phyloP scores from a whole-genome alignment of 306 rosid genomes.

The Begonia fuchsioides region DNA sequence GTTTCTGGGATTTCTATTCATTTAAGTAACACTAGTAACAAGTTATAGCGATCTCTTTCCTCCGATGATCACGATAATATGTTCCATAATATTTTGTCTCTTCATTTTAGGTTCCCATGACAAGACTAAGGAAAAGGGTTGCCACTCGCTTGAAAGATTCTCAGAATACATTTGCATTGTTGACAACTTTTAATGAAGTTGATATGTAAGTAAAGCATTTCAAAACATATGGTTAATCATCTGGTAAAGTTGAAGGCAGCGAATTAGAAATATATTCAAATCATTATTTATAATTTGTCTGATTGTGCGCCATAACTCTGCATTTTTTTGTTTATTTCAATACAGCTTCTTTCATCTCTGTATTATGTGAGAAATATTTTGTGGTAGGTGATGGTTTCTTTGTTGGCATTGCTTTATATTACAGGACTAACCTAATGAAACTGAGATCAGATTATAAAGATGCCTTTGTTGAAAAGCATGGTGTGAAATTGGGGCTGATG shows the following conservation, averaged over 20 bases:
- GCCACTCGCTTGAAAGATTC: constrained; percentile 57
- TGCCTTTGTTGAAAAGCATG: constrained; percentile 43
- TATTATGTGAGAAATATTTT: no score
- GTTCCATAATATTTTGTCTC: background rate
- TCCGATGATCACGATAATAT: background rate
- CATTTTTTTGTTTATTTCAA: background rate
- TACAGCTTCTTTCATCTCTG: background rate
- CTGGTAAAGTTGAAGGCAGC: background rate
- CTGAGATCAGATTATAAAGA: constrained; percentile 50
- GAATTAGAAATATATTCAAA: background rate
- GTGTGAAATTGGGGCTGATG: constrained; percentile 50
- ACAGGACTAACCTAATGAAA: constrained; percentile 59
- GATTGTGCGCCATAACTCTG: background rate
- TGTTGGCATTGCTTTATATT: constrained; percentile 3
- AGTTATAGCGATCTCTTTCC: background rate
- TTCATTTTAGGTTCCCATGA: constrained; percentile 42
- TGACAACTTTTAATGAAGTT: constrained; percentile 57
- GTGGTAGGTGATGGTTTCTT: no score
- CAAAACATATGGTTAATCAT: background rate
- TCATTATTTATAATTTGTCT: no score
- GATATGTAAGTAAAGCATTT: constrained; percentile 30
- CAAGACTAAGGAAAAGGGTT: constrained; percentile 55
- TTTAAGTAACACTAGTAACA: background rate
- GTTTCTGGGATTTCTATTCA: constrained; percentile 10
- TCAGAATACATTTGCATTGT: constrained; percentile 51